phyloP scores from a whole-genome alignment of 305 asterid species.

The Fraxinus nigra region DNA sequence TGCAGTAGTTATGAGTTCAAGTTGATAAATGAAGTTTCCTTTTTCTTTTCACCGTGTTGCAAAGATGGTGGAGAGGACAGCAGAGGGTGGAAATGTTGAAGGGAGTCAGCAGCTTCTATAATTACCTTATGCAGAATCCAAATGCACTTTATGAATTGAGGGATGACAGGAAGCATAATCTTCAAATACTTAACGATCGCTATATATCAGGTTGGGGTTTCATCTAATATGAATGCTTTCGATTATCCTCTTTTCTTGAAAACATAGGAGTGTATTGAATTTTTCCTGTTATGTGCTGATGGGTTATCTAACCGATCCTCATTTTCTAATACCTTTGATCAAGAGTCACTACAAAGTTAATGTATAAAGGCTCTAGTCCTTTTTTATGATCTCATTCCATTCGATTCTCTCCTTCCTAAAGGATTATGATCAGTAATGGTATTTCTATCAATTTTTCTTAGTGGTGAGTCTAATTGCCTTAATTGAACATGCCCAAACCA shows the following conservation, averaged over 20 bases:
- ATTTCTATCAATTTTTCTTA: too few relatives aligned
- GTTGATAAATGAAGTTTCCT: too few relatives aligned
- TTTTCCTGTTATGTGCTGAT: background rate
- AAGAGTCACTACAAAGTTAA: too few relatives aligned
- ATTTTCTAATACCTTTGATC: too few relatives aligned
- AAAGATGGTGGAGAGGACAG: slow-evolving; percentile 60
- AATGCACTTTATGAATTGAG: slow-evolving; percentile 84
- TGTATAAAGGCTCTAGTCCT: too few relatives aligned
- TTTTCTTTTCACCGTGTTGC: background rate
- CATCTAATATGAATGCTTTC: background rate
- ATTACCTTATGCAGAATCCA: slow-evolving; percentile 74
- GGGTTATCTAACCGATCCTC: too few relatives aligned
- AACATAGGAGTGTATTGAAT: background rate
- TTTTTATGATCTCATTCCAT: too few relatives aligned
- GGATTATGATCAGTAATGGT: too few relatives aligned
- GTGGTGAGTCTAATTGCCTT: too few relatives aligned
- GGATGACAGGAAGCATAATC: slow-evolving; percentile 84
- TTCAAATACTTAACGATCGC: slow-evolving; percentile 83
- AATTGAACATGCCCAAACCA: too few relatives aligned
- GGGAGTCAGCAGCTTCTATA: slow-evolving; percentile 85
- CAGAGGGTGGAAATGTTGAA: slow-evolving; percentile 52
- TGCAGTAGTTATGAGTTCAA: too few relatives aligned
- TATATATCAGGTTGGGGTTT: slow-evolving; percentile 61
- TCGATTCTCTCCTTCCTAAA: too few relatives aligned
- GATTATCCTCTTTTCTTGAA: background rate